Conservation (phyloP, 345 rosid species). For the Reutealis trisperma region DNA sequence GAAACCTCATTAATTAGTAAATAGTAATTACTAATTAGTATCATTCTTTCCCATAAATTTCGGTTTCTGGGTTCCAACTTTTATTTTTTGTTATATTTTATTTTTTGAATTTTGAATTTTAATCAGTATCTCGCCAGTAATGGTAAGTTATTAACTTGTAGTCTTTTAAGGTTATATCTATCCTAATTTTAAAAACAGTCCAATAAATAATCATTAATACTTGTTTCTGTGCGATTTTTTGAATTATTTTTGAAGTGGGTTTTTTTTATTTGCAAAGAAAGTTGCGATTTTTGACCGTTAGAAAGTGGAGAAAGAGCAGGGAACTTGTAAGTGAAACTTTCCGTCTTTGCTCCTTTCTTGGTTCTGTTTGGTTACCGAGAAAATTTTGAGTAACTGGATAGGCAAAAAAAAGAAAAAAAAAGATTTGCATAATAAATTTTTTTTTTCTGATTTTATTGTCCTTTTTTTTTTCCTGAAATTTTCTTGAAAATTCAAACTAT, state of each 20-base stretch:
- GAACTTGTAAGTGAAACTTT: conserved; percentile 11
- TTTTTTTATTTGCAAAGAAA: not conserved
- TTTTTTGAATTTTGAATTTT: conserved; percentile 23
- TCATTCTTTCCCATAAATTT: conserved; percentile 16
- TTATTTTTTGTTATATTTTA: conserved; percentile 20
- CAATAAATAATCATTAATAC: not conserved
- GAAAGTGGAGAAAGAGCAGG: conserved; percentile 10
- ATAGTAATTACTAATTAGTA: not conserved
- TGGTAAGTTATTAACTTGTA: conserved; percentile 43
- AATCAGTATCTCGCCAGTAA: conserved; percentile 27
- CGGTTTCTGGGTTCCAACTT: conserved; percentile 25
- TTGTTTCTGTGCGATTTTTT: not conserved
- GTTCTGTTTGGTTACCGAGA: conserved; percentile 34
- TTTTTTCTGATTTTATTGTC: conserved; percentile 8
- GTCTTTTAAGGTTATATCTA: conserved; percentile 10
- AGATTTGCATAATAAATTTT: no score
- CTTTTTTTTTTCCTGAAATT: not conserved
- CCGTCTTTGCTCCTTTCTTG: conserved; percentile 1
- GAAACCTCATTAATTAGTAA: not conserved
- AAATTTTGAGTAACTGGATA: conserved; percentile 22
- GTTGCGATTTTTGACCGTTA: conserved; percentile 32
- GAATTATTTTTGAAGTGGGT: conserved; percentile 4
- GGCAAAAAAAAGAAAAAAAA: not conserved
- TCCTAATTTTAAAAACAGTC: not conserved
- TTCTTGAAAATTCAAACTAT: not conserved